Evolutionary conservation across 2,329 filamentous ascomycete species (phyloP).

Genomic region (Westerdykella aurantiaca): DNA sequence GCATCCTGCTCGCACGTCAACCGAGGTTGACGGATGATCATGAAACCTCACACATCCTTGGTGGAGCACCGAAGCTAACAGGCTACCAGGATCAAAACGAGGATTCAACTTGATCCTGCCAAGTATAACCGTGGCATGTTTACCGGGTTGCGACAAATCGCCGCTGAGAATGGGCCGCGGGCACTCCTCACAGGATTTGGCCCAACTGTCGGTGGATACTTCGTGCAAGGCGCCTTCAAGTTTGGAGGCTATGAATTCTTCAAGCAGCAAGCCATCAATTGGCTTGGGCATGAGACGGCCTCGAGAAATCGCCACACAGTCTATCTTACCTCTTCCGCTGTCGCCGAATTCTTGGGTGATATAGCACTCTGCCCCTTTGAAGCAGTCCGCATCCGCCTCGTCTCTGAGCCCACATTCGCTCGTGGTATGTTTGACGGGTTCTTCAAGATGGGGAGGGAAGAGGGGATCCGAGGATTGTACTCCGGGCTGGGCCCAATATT

Average conservation of each 20-base stretch:
- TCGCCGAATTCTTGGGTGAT: conserved; percentile 63
- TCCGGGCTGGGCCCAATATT: conserved; percentile 67
- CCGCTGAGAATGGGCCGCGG: conserved; percentile 73
- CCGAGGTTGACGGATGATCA: no score
- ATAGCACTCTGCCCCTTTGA: conserved; percentile 86
- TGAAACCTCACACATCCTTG: no score
- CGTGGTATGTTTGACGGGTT: conserved; percentile 73
- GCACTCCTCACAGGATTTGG: conserved; percentile 81
- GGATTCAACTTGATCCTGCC: conserved; percentile 84
- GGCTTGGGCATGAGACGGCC: conserved; percentile 62
- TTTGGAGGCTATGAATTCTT: conserved; percentile 95
- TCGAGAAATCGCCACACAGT: conserved; percentile 73
- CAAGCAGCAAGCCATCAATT: conserved; percentile 85
- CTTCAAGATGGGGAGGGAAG: conserved; percentile 73
- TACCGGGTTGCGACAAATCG: conserved; percentile 80
- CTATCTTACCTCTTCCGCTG: conserved; percentile 64
- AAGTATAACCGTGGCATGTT: conserved; percentile 87
- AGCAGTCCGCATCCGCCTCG: conserved; percentile 89
- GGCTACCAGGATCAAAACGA: conserved; percentile 74
- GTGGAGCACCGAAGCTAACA: neutral
- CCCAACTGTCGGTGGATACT: conserved; percentile 83
- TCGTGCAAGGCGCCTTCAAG: conserved; percentile 90
- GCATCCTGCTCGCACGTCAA: no score
- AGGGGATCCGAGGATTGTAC: conserved; percentile 84
- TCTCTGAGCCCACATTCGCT: conserved; percentile 81